phyloP scores from a whole-genome alignment of 2,329 filamentous ascomycete species.

The Cytospora paraplurivora region DNA sequence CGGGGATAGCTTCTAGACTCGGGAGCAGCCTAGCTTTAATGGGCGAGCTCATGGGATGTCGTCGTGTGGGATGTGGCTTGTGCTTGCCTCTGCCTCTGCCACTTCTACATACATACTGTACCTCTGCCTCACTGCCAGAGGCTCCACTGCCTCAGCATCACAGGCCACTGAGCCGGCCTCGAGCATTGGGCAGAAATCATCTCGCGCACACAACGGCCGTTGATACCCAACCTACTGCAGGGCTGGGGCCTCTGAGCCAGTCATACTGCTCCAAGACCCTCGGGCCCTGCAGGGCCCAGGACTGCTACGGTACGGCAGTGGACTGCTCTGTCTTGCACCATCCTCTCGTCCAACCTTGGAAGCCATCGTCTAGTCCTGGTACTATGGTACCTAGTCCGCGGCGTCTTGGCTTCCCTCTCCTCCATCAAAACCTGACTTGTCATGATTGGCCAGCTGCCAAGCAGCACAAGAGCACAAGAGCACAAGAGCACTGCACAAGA shows the following conservation, averaged over 20 bases:
- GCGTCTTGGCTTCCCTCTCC: background rate
- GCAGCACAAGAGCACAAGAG: too few relatives aligned
- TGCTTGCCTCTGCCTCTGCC: slow-evolving; percentile 8
- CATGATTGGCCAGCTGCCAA: background rate
- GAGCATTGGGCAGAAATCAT: slow-evolving; percentile 38
- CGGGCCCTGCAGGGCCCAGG: background rate
- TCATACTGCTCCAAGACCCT: slow-evolving; percentile 27
- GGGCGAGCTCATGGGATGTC: background rate
- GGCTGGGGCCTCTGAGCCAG: slow-evolving; percentile 34
- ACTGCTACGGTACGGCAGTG: background rate
- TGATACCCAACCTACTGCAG: slow-evolving; percentile 37
- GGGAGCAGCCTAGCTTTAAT: slow-evolving; percentile 20
- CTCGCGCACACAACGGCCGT: slow-evolving; percentile 34
- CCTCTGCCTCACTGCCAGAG: background rate
- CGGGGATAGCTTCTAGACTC: slow-evolving; percentile 16
- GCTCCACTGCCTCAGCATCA: background rate
- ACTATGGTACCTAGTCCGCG: background rate
- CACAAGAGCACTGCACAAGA: background rate
- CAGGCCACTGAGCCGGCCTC: slow-evolving; percentile 5
- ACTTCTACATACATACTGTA: too few relatives aligned
- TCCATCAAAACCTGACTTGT: background rate
- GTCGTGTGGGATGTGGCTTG: slow-evolving; percentile 15
- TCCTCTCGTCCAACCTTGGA: background rate
- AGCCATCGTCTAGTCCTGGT: background rate
- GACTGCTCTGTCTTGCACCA: background rate